These are phyloP conservation scores for Articulospora tetracladia DNA, from an alignment of 495 filamentous ascomycete genomes.

Conservation along the genomic window DNA sequence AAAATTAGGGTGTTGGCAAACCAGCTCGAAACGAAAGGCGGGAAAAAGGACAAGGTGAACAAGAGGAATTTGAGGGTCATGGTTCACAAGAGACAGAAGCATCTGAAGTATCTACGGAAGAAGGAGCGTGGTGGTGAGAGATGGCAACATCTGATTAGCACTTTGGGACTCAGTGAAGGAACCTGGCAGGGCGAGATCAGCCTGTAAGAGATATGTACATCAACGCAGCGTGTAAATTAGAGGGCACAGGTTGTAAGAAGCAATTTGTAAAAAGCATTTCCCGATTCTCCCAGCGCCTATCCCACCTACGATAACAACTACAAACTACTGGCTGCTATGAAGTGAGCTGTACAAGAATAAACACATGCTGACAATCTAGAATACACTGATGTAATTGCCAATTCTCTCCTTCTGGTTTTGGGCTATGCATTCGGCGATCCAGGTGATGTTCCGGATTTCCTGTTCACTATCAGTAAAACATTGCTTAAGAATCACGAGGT, in stretches of 20 bases:
- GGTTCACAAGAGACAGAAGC: slow-evolving; percentile 85
- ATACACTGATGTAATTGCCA: slow-evolving; percentile 97
- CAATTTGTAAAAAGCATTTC: slow-evolving; percentile 16
- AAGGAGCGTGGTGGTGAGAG: slow-evolving; percentile 88
- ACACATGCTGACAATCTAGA: slow-evolving; percentile 40
- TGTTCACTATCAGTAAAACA: slow-evolving; percentile 11
- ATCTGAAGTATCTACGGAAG: slow-evolving; percentile 76
- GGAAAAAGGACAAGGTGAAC: slow-evolving; percentile 79
- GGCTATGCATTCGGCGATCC: slow-evolving; percentile 99
- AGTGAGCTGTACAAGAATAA: slow-evolving; percentile 1
- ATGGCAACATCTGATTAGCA: slow-evolving; percentile 80
- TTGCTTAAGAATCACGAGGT: not conserved
- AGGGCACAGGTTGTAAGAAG: not conserved
- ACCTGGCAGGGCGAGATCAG: slow-evolving; percentile 85
- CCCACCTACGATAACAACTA: slow-evolving; percentile 14
- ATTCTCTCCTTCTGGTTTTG: slow-evolving; percentile 99
- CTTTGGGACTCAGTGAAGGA: slow-evolving; percentile 78
- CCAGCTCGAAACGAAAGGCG: slow-evolving; percentile 49
- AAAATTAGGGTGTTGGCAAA: slow-evolving; percentile 82
- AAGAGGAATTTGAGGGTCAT: slow-evolving; percentile 83
- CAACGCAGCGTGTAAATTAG: slow-evolving; percentile 3
- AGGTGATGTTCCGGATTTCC: slow-evolving; percentile 99
- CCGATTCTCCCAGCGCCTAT: slow-evolving; percentile 23
- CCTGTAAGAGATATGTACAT: slow-evolving; percentile 42
- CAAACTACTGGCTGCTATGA: slow-evolving; percentile 12